These are phyloP conservation scores for Streptanthus diversifolius DNA, from an alignment of 345 rosid genomes.

Conservation along the genomic window DNA sequence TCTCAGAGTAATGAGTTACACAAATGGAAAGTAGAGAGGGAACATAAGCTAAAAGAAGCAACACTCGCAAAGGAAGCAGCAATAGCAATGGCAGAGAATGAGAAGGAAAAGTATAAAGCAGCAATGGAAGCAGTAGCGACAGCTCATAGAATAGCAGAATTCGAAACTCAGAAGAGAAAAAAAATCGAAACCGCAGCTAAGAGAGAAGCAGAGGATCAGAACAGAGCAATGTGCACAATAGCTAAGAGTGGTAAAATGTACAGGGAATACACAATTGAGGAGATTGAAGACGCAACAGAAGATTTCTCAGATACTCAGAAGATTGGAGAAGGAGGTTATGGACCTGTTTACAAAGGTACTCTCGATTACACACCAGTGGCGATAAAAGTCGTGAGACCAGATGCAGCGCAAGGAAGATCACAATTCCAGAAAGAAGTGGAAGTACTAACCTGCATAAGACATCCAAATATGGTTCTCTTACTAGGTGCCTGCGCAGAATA, in stretches of 20 bases:
- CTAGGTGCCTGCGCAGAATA: constrained; percentile 72
- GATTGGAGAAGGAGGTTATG: constrained; percentile 38
- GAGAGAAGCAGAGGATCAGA: background rate
- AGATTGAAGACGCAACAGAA: constrained; percentile 44
- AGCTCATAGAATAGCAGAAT: constrained; percentile 23
- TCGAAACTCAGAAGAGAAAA: constrained; percentile 33
- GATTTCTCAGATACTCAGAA: constrained; percentile 14
- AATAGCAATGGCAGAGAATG: constrained; percentile 31
- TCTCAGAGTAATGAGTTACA: constrained; percentile 32
- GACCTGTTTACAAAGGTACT: constrained; percentile 39
- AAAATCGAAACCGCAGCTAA: constrained; percentile 5
- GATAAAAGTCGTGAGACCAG: constrained; percentile 42
- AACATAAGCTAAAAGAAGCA: constrained; percentile 29
- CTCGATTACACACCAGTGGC: constrained; percentile 47
- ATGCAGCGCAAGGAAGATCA: constrained; percentile 45
- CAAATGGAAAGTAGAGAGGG: constrained; percentile 20
- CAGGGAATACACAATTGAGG: constrained; percentile 43
- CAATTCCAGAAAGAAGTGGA: constrained; percentile 50
- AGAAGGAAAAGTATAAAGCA: constrained; percentile 31
- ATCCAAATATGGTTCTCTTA: constrained; percentile 52
- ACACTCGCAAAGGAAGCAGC: constrained; percentile 35
- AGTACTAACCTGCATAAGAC: constrained; percentile 44
- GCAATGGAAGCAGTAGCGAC: constrained; percentile 33
- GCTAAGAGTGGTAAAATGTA: constrained; percentile 22
- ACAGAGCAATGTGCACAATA: background rate